Conservation (phyloP, 345 rosid species). For the Streptanthus diversifolius region DNA sequence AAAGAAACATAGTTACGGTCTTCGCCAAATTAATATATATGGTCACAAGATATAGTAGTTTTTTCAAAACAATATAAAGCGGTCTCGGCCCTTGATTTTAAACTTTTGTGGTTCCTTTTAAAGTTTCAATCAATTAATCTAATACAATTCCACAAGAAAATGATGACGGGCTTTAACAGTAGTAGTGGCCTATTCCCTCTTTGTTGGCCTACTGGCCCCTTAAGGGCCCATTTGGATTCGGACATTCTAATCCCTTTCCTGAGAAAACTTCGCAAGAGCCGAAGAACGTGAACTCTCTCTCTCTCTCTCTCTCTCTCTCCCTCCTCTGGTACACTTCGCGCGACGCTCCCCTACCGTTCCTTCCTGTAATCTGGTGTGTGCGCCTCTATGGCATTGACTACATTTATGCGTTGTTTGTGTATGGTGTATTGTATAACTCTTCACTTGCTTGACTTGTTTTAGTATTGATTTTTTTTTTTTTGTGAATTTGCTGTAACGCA, state of each 20-base stretch:
- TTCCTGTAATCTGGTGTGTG: constrained; percentile 6
- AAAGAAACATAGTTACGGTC: too few relatives aligned
- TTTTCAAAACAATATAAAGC: too few relatives aligned
- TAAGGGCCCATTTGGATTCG: constrained; percentile 1
- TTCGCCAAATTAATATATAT: too few relatives aligned
- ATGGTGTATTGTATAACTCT: not conserved
- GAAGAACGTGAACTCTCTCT: constrained; percentile 18
- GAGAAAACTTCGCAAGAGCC: constrained; percentile 7
- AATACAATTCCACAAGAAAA: not conserved
- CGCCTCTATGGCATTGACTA: not conserved
- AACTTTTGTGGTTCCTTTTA: too few relatives aligned
- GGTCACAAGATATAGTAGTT: too few relatives aligned
- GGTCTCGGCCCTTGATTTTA: too few relatives aligned
- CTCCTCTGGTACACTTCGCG: not conserved
- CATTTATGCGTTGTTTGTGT: not conserved
- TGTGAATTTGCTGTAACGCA: not conserved
- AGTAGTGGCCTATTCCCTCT: not conserved
- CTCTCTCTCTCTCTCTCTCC: not conserved
- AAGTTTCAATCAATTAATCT: too few relatives aligned
- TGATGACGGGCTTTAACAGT: not conserved
- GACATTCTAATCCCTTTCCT: not conserved
- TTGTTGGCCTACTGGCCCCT: not conserved
- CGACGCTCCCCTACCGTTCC: not conserved
- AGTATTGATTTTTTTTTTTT: not conserved
- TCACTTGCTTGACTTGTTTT: constrained; percentile 12